Evolutionary conservation across 257 asterid species (phyloP).

Genomic region (Lycium barbarum): DNA sequence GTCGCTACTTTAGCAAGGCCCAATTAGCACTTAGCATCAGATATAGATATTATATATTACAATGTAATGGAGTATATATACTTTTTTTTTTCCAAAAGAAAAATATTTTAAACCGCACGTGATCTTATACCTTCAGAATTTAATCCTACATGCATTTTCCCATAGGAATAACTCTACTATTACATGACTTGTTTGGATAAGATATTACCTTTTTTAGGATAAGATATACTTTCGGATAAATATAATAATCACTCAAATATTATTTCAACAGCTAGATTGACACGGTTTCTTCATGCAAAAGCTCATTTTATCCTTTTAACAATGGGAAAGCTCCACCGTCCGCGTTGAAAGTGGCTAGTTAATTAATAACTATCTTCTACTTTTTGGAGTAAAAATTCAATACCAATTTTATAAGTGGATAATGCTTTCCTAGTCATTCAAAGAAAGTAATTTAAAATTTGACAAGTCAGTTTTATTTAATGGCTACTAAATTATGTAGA

Average conservation of each 20-base stretch:
- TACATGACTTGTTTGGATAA: conserved; percentile 7
- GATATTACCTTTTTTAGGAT: not conserved
- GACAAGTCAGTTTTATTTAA: not conserved
- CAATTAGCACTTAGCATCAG: too few relatives aligned
- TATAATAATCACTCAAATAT: not conserved
- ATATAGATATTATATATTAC: too few relatives aligned
- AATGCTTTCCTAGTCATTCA: not conserved
- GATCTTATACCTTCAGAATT: not conserved
- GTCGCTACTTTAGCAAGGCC: too few relatives aligned
- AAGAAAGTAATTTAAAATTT: not conserved
- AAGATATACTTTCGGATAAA: conserved; percentile 10
- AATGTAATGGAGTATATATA: too few relatives aligned
- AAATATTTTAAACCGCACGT: not conserved
- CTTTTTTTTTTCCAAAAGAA: too few relatives aligned
- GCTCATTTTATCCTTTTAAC: not conserved
- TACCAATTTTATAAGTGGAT: not conserved
- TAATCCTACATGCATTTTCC: not conserved
- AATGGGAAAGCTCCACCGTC: conserved; percentile 14
- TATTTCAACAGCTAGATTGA: not conserved
- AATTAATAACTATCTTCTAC: not conserved
- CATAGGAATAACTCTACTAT: not conserved
- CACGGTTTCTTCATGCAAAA: conserved; percentile 27
- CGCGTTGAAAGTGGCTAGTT: not conserved
- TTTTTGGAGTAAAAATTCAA: not conserved
- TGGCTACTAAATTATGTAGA: not conserved